A percentile compares a stretch with the other conserved stretches of the same genome.
Evolutionary conservation across 2,329 filamentous ascomycete species (phyloP).

Genomic region (Bipolaris oryzae): DNA sequence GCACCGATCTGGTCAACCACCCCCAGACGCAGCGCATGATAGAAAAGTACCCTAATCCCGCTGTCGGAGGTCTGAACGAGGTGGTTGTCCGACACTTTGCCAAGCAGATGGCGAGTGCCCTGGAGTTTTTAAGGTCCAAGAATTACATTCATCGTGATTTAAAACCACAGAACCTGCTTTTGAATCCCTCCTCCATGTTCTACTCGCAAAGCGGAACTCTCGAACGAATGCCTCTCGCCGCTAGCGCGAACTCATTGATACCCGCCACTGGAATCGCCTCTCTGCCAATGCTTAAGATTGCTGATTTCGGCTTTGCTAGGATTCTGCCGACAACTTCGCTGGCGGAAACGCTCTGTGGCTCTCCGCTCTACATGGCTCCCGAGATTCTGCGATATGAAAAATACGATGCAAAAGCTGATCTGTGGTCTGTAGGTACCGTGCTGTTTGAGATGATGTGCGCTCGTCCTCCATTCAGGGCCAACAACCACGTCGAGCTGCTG

Average conservation of each 20-base stretch:
- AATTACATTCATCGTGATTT: slow-evolving; percentile 96
- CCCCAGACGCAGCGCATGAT: slow-evolving; percentile 88
- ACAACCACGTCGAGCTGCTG: slow-evolving; percentile 92
- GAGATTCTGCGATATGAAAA: slow-evolving; percentile 97
- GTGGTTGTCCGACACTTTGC: slow-evolving; percentile 96
- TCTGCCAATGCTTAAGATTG: slow-evolving; percentile 94
- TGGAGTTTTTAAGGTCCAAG: slow-evolving; percentile 82
- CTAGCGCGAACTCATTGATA: slow-evolving; percentile 79
- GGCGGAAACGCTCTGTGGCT: slow-evolving; percentile 94
- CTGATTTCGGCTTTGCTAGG: slow-evolving; percentile 97
- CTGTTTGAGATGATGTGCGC: slow-evolving; percentile 94
- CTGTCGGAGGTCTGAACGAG: slow-evolving; percentile 87
- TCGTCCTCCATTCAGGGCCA: slow-evolving; percentile 86
- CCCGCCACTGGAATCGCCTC: slow-evolving; percentile 81
- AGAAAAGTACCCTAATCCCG: slow-evolving; percentile 85
- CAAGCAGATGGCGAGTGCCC: slow-evolving; percentile 89
- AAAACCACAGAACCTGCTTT: slow-evolving; percentile 93
- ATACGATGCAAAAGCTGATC: slow-evolving; percentile 94
- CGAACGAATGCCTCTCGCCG: slow-evolving; percentile 73
- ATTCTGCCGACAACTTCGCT: slow-evolving; percentile 88
- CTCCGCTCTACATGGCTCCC: slow-evolving; percentile 97
- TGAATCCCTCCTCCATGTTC: slow-evolving; percentile 78
- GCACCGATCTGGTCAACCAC: slow-evolving; percentile 78
- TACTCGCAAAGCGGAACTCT: slow-evolving; percentile 60
- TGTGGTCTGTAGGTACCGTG: slow-evolving; percentile 97